phyloP scores from a whole-genome alignment of 768 basidiomycete genomes.

The Pisolithus tinctorius region DNA sequence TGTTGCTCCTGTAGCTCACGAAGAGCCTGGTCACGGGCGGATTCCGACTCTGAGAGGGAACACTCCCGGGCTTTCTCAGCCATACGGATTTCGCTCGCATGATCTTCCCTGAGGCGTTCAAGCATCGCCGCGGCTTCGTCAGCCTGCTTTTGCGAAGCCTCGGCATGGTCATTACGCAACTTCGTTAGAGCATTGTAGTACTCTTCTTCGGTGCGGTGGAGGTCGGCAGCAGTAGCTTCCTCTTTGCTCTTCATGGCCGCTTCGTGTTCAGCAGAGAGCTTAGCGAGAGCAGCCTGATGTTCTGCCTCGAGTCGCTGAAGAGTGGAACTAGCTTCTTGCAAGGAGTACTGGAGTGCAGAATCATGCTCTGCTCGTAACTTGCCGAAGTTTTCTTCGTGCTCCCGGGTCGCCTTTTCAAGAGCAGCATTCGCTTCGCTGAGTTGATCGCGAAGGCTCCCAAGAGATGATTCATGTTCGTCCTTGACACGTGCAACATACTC shows the following conservation, averaged over 20 bases:
- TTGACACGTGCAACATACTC: slow-evolving; percentile 39
- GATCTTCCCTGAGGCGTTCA: slow-evolving; percentile 72
- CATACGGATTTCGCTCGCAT: slow-evolving; percentile 65
- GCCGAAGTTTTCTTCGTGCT: slow-evolving; percentile 56
- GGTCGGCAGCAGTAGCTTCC: slow-evolving; percentile 45
- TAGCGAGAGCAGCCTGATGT: slow-evolving; percentile 46
- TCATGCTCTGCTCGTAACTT: slow-evolving; percentile 50
- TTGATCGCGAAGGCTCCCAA: slow-evolving; percentile 36
- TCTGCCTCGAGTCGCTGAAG: slow-evolving; percentile 45
- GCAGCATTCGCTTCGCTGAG: slow-evolving; percentile 35
- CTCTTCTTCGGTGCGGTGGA: slow-evolving; percentile 71
- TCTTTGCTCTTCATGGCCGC: slow-evolving; percentile 55
- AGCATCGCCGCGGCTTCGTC: slow-evolving; percentile 54
- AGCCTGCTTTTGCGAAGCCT: slow-evolving; percentile 54
- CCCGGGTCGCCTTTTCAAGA: slow-evolving; percentile 43
- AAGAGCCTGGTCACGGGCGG: slow-evolving; percentile 54
- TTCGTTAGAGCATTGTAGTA: slow-evolving; percentile 78
- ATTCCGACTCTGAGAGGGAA: slow-evolving; percentile 66
- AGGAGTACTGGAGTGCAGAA: slow-evolving; percentile 44
- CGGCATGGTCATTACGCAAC: slow-evolving; percentile 65
- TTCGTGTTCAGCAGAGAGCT: slow-evolving; percentile 46
- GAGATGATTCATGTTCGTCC: slow-evolving; percentile 39
- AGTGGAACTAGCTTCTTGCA: slow-evolving; percentile 46
- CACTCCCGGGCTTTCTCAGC: slow-evolving; percentile 72
- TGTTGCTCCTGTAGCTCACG: slow-evolving; percentile 70